These are phyloP conservation scores for Garcia nutans DNA, from an alignment of 345 rosid genomes.

Conservation along the genomic window DNA sequence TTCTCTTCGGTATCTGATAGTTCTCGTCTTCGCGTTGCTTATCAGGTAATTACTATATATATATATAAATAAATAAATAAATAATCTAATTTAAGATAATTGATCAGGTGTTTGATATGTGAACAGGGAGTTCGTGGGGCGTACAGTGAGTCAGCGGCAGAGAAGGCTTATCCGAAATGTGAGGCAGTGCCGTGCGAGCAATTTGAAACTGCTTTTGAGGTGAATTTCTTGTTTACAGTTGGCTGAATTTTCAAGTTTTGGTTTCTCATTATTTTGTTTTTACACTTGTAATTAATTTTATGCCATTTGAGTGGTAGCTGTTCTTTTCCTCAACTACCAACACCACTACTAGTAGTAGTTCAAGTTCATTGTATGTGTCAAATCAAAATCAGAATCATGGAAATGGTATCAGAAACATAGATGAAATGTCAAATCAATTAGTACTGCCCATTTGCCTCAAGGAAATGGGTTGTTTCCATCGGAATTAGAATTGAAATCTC, in stretches of 20 bases:
- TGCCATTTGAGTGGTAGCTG: not conserved
- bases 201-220: conserved; percentile 93
- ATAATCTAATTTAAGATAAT: not conserved
- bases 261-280: not conserved
- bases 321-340: not conserved
- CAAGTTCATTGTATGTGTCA: no score
- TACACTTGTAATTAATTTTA: not conserved
- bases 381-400: not conserved
- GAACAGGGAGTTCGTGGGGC: conserved; percentile 88
- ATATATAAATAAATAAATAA: not conserved
- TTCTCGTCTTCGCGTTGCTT: conserved; percentile 86
- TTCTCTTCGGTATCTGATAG: conserved; percentile 53
- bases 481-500: not conserved
- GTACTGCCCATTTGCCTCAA: not conserved
- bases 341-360: no score
- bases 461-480: not conserved
- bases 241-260: not conserved
- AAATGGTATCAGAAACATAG: not conserved
- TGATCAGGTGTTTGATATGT: not conserved
- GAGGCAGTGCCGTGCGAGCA: conserved; percentile 97
- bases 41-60: conserved; percentile 51
- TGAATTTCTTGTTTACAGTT: conserved; percentile 12
- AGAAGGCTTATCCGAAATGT: conserved; percentile 91
- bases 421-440: not conserved
- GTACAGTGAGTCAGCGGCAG: conserved; percentile 91